Evolutionary conservation across 805 yeast species (phyloP), one percentile per base, ranked within the genome.

Genomic region (Yamadazyma sp.): DNA sequence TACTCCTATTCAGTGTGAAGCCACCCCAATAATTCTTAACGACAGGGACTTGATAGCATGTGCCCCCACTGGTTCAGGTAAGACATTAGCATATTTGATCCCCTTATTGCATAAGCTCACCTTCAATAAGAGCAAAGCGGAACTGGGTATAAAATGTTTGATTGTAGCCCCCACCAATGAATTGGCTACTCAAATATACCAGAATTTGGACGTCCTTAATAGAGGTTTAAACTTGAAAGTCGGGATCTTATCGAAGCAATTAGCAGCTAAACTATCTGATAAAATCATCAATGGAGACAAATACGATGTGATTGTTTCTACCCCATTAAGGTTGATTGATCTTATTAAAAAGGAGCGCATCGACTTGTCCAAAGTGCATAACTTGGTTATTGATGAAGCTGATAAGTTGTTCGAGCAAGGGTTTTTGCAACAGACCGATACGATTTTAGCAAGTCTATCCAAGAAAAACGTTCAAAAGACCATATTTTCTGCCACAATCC

Each of bases 51-150:
- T 93, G 22, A 69, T 93, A 28, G 95, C 95, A 1, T 87, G 96
- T 71, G 97, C 98, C 0, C 98, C 98, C 32, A 93, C 99, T 1
- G 99, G 99, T 50, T 88, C 97, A 4, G 99, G 99, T 70, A 93
- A 93, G 58, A 93, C 99, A 0, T 68, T 93, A 33, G 95, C 97
- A 20, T 93, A 84, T 55, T 65, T 86, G 40, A 77, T 89, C 12
- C 99, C 99, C 3, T 51, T 91, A 50, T 61, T 93, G 14, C 93
- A 86, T 49, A 53, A 60, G 32, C 45, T 67, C 16, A 31, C 68
- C 12, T 41, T 52, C 19, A 28, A 9, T 18, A 50, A 53, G 20
- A 6, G n/a, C 3, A 30, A 38, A n/a, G 35, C 37, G n/a, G 62
- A 67, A 33, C 59, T 62, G 39, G 85, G 84, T 1, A 67, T 86